Conservation (phyloP, 176 grass and related monocot genomes). For the Thalia dealbata region DNA sequence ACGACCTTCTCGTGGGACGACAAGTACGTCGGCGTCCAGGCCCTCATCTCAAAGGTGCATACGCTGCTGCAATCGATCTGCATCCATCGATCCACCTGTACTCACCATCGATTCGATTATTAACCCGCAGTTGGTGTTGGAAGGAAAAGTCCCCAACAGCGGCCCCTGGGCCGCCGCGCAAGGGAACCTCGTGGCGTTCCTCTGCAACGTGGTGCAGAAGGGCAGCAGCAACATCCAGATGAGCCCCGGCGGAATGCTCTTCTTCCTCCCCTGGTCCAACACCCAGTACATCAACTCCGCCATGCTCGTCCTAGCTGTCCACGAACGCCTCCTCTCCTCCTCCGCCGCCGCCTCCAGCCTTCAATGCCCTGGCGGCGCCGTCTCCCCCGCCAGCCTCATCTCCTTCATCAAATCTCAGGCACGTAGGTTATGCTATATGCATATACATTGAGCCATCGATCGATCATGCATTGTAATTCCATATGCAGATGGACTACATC, state of each 20-base stretch:
- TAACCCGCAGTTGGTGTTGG: constrained; percentile 30
- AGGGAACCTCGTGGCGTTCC: constrained; percentile 30
- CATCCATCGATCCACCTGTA: not conserved
- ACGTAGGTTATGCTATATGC: too few species aligned
- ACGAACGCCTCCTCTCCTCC: constrained; percentile 37
- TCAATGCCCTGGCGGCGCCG: constrained; percentile 9
- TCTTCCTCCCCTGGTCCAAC: constrained; percentile 39
- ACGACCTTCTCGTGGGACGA: constrained; percentile 45
- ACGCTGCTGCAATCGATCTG: not conserved
- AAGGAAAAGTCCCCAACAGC: constrained; percentile 31
- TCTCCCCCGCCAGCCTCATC: constrained; percentile 23
- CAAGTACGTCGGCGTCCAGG: constrained; percentile 62
- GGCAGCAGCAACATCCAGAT: constrained; percentile 16
- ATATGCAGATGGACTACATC: constrained; percentile 49
- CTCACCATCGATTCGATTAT: not conserved
- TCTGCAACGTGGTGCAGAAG: constrained; percentile 46
- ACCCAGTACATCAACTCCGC: constrained; percentile 46
- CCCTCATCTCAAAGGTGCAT: constrained; percentile 48
- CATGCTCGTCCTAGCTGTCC: constrained; percentile 33
- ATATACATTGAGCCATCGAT: too few species aligned
- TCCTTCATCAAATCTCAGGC: constrained; percentile 28
- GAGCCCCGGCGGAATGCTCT: constrained; percentile 52
- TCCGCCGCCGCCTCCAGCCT: constrained; percentile 15
- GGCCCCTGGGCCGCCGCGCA: constrained; percentile 21
- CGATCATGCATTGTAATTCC: not conserved